Evolutionary conservation across 2,329 filamentous ascomycete species (phyloP).

Genomic region (Colletotrichum gigasporum): DNA sequence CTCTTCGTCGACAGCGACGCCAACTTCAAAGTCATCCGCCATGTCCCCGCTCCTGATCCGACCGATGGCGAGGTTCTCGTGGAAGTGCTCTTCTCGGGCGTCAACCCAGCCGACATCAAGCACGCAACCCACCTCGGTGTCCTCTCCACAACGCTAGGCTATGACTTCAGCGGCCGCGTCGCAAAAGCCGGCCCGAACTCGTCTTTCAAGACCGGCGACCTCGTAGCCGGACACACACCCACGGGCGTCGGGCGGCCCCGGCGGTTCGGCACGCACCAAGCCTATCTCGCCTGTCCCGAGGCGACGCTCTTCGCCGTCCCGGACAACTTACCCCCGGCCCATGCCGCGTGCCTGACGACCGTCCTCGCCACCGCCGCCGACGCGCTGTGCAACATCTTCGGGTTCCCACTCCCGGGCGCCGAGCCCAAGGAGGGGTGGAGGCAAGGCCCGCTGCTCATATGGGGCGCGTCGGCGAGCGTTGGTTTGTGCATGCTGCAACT

Average conservation of each 20-base stretch:
- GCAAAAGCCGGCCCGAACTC: background rate
- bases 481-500: conserved; percentile 47
- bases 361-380: conserved; percentile 34
- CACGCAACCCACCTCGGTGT: conserved; percentile 5
- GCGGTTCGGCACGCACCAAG: conserved; percentile 19
- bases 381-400: conserved; percentile 34
- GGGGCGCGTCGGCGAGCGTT: conserved; percentile 48
- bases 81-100: conserved; percentile 12
- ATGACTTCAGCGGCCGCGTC: conserved; percentile 26
- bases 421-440: conserved; percentile 4
- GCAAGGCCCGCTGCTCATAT: conserved; percentile 42
- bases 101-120: conserved; percentile 25
- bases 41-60: background rate
- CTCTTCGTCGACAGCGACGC: conserved; percentile 14
- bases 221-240: conserved; percentile 2
- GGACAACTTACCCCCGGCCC: conserved; percentile 5
- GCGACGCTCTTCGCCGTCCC: conserved; percentile 14
- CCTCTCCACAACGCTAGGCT: conserved; percentile 1
- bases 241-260: conserved; percentile 14
- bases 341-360: conserved; percentile 31
- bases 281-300: conserved; percentile 14
- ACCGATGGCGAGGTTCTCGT: background rate
- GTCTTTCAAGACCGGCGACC: background rate
- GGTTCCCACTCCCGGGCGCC: conserved; percentile 18
- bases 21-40: conserved; percentile 7